Percentiles rank a stretch among this genome's conserved stretches.
phyloP scores from a whole-genome alignment of 177 flowering plant species.

The Vitis hybrid region DNA sequence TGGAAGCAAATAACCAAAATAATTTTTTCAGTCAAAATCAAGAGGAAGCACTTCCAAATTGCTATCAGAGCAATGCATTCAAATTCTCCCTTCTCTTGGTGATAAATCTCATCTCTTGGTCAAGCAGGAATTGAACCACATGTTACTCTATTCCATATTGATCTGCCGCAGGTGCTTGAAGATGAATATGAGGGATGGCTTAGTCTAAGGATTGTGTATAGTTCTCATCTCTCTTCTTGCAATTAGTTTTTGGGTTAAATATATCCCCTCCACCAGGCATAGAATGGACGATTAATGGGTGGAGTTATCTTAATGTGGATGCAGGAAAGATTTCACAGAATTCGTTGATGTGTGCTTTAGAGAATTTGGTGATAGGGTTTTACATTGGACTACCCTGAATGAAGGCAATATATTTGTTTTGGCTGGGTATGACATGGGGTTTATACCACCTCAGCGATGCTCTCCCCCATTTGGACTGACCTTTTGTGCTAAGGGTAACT shows the following conservation, averaged over 20 bases:
- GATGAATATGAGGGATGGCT: too few relatives aligned
- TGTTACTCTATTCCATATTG: too few relatives aligned
- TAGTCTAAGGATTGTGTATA: too few relatives aligned
- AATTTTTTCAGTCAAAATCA: too few relatives aligned
- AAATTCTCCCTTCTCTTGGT: too few relatives aligned
- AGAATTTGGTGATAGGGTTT: constrained; percentile 48
- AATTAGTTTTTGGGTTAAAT: neutral
- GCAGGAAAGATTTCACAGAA: constrained; percentile 24
- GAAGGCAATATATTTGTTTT: constrained; percentile 1
- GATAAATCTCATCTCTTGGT: too few relatives aligned
- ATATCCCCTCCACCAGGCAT: neutral
- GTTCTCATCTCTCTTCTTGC: neutral
- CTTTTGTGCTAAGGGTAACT: constrained; percentile 29
- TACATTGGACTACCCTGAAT: constrained; percentile 42
- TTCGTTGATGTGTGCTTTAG: constrained; percentile 42
- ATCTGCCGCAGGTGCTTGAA: too few relatives aligned
- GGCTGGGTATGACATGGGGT: too few relatives aligned
- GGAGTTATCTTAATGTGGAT: constrained; percentile 24
- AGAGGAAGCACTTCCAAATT: too few relatives aligned
- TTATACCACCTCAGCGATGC: constrained; percentile 25
- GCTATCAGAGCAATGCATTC: too few relatives aligned
- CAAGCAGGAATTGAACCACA: too few relatives aligned
- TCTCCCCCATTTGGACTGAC: constrained; percentile 20
- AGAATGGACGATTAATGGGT: neutral
- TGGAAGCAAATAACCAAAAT: too few relatives aligned